Conservation (phyloP, 2,329 filamentous ascomycete genomes). For the Achaetomium macrosporum region DNA sequence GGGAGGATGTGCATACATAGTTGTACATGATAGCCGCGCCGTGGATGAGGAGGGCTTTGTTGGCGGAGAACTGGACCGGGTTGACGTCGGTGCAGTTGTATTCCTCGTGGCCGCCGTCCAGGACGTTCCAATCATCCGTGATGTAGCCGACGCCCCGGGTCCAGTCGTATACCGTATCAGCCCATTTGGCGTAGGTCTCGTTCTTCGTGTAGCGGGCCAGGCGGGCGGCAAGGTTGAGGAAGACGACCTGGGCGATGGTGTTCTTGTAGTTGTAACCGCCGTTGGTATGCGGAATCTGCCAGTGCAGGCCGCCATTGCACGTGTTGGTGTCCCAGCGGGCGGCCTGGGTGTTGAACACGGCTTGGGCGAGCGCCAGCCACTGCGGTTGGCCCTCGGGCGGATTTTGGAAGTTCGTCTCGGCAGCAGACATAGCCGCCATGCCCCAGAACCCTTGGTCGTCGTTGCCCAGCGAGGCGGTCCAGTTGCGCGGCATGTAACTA, state of each 20-base stretch:
- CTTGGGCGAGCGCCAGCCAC: constrained; percentile 50
- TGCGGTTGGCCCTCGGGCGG: constrained; percentile 43
- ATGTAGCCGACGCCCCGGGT: constrained; percentile 39
- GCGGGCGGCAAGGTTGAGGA: constrained; percentile 44
- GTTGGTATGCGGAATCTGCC: constrained; percentile 59
- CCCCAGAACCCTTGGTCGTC: constrained; percentile 65
- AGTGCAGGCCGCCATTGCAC: constrained; percentile 51
- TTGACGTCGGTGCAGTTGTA: constrained; percentile 51
- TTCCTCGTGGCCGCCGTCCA: constrained; percentile 50
- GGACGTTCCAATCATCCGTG: constrained; percentile 51
- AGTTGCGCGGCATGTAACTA: constrained; percentile 28
- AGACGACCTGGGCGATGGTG: constrained; percentile 36
- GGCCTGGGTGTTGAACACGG: constrained; percentile 52
- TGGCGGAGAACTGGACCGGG: constrained; percentile 55
- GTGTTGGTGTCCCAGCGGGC: constrained; percentile 53
- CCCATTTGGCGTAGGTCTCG: constrained; percentile 47
- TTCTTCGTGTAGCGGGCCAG: constrained; percentile 54
- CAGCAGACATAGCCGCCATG: constrained; percentile 49
- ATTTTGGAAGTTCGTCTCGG: constrained; percentile 50
- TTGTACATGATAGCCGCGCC: constrained; percentile 63
- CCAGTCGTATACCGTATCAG: constrained; percentile 48
- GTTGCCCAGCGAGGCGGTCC: constrained; percentile 38
- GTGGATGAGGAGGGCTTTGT: constrained; percentile 51
- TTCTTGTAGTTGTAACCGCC: constrained; percentile 58
- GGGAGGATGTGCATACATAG: constrained; percentile 33